Evolutionary conservation across 2,329 filamentous ascomycete species (phyloP).

Genomic region (Fusarium coicis): DNA sequence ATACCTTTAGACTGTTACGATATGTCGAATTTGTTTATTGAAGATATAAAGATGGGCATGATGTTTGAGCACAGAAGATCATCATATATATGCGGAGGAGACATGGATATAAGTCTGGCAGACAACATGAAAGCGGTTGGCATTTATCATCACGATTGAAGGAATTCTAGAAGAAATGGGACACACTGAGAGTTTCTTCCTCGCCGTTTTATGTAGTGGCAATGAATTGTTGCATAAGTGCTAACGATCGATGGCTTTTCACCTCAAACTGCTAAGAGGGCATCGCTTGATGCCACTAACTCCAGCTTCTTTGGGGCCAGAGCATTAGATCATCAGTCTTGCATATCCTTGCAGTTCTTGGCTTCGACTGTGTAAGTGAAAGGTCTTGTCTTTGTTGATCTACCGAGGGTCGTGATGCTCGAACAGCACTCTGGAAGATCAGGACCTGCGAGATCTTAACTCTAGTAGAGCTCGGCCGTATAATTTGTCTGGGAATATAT

Average conservation of each 20-base stretch:
- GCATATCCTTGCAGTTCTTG: background rate
- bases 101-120: constrained; percentile 13
- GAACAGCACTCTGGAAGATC: no score
- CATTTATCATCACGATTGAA: constrained; percentile 22
- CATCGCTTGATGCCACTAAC: background rate
- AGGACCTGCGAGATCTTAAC: background rate
- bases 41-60: constrained; percentile 22
- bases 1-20: constrained; percentile 48
- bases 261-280: background rate
- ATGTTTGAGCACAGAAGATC: constrained; percentile 20
- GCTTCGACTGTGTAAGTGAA: background rate
- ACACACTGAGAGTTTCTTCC: constrained; percentile 16
- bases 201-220: background rate
- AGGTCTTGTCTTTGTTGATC: constrained; percentile 1
- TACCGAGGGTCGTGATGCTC: background rate
- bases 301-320: background rate
- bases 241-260: background rate
- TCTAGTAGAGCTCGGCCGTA: background rate
- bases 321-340: background rate
- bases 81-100: constrained; percentile 20
- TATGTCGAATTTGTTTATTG: constrained; percentile 35
- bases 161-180: constrained; percentile 22
- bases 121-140: constrained; percentile 18
- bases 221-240: background rate
- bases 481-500: background rate